A percentile compares a stretch with the other conserved stretches of the same genome.
These are phyloP conservation scores for Penicillium coprophilum DNA, from an alignment of 495 filamentous ascomycete genomes.

Conservation along the genomic window DNA sequence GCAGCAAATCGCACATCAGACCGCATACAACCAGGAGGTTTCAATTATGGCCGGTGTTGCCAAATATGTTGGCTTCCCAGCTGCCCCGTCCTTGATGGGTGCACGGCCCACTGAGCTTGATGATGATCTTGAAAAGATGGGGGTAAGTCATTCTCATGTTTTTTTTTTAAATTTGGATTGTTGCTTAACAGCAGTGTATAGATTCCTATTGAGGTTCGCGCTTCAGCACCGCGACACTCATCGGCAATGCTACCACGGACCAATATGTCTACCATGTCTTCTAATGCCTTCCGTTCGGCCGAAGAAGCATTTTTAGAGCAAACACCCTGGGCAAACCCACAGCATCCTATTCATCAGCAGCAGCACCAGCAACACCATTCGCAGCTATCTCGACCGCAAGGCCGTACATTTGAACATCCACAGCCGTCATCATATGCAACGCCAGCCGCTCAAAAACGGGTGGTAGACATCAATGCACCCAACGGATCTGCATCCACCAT, in stretches of 20 bases:
- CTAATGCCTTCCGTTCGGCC: slow-evolving; percentile 46
- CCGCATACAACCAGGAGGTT: slow-evolving; percentile 90
- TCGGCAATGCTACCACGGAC: slow-evolving; percentile 30
- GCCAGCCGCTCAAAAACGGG: slow-evolving; percentile 53
- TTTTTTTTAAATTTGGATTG: neutral
- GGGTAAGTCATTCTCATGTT: slow-evolving; percentile 57
- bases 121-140: slow-evolving; percentile 85
- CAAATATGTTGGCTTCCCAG: slow-evolving; percentile 93
- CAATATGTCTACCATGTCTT: slow-evolving; percentile 40
- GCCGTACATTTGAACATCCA: slow-evolving; percentile 31
- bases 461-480: slow-evolving; percentile 52
- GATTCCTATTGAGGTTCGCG: slow-evolving; percentile 43
- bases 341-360: slow-evolving; percentile 70
- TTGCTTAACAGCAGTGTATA: slow-evolving; percentile 21
- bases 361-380: slow-evolving; percentile 37
- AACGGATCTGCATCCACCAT: slow-evolving; percentile 59
- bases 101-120: slow-evolving; percentile 73
- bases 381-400: slow-evolving; percentile 37
- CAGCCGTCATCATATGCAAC: slow-evolving; percentile 47
- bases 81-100: slow-evolving; percentile 76
- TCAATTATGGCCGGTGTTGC: slow-evolving; percentile 86
- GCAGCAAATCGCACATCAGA: slow-evolving; percentile 73
- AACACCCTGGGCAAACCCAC: slow-evolving; percentile 85
- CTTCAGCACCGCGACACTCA: slow-evolving; percentile 28
- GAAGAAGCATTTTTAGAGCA: slow-evolving; percentile 81